A percentile compares a stretch with the other conserved stretches of the same genome.
phyloP scores from a whole-genome alignment of 2,329 filamentous ascomycete genomes.

The Ilyonectria destructans region DNA sequence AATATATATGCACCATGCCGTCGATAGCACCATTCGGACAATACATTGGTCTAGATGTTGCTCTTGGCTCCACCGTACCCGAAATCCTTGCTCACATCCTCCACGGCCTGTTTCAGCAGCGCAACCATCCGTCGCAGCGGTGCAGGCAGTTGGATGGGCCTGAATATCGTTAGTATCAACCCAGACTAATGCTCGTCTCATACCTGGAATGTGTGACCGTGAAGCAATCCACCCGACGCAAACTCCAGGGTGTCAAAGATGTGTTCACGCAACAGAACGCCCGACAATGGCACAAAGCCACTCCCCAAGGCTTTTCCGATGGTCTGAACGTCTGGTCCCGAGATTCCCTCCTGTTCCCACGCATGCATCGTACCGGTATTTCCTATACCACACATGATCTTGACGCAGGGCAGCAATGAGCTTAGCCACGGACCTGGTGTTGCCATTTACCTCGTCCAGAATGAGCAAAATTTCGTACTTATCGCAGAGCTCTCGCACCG shows the following conservation, averaged over 20 bases:
- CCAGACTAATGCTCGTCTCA: background rate
- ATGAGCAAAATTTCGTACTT: conserved; percentile 81
- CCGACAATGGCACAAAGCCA: conserved; percentile 37
- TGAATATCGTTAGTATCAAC: background rate
- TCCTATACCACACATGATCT: conserved; percentile 48
- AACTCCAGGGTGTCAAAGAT: conserved; percentile 26
- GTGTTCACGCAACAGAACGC: conserved; percentile 26
- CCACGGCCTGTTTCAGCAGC: conserved; percentile 21
- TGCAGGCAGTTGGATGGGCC: conserved; percentile 29
- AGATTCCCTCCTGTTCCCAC: conserved; percentile 41
- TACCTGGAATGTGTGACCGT: conserved; percentile 30
- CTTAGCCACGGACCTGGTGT: background rate
- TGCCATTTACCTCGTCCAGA: conserved; percentile 61
- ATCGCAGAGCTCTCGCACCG: conserved; percentile 78
- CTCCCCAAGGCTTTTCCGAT: conserved; percentile 39
- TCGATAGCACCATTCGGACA: too few relatives aligned
- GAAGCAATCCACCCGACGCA: conserved; percentile 20
- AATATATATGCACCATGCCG: too few relatives aligned
- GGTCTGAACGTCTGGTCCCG: conserved; percentile 38
- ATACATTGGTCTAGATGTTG: too few relatives aligned
- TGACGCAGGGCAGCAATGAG: background rate
- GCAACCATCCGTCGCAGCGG: conserved; percentile 21
- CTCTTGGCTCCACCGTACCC: background rate
- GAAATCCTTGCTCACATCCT: conserved; percentile 28
- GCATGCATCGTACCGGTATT: conserved; percentile 43